Evolutionary conservation across 148 eudicot genomes (phyloP), one percentile per base, ranked within the genome.

Genomic region (Beta vulgaris): DNA sequence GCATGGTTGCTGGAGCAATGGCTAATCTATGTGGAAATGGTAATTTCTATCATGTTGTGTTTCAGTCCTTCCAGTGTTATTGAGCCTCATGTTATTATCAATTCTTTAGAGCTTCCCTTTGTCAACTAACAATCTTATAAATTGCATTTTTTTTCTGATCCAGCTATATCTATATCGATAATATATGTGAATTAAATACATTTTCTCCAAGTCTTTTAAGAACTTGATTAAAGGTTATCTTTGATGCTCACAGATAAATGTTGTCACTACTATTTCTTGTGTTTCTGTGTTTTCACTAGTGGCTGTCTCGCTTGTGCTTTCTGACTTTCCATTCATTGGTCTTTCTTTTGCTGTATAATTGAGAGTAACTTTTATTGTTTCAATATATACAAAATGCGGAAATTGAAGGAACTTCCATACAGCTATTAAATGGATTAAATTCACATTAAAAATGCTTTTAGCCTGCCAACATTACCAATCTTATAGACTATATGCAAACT

Each of bases 1-100:
- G 99, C 80, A 96, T 96, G 99, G 97, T 96, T 34, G 99, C 99
- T 72, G 99, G 99, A 80, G 99, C 99, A 53, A 88, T 96, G 73
- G 99, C 99, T 46, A 96, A 96, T 83, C 83, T 96, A 57, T 96
- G 99, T 78, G 99, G 99, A 59, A 92, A 96, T 78, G 99, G 99
- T 96, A 96, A 75, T 42, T 32, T 28, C 12, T 55, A n/a, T 57
- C 26, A 34, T 51, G 15, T n/a, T 19, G 14, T 42, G 29, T 36
- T 49, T 68, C 63, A 15, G 23, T 23, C 46, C 23, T 21, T 35
- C 23, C 36, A 7, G 42, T 31, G 61, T 31, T 53, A 12, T 39
- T 39, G 29, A 44, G 36, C 16, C 35, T 28, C 75, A 43, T 57
- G 48, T 51, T 34, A 4, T 71, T 35, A 25, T 4, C 13, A 23